These are phyloP conservation scores for Lipomyces orientalis DNA, from an alignment of 805 yeast species.

Conservation along the genomic window DNA sequence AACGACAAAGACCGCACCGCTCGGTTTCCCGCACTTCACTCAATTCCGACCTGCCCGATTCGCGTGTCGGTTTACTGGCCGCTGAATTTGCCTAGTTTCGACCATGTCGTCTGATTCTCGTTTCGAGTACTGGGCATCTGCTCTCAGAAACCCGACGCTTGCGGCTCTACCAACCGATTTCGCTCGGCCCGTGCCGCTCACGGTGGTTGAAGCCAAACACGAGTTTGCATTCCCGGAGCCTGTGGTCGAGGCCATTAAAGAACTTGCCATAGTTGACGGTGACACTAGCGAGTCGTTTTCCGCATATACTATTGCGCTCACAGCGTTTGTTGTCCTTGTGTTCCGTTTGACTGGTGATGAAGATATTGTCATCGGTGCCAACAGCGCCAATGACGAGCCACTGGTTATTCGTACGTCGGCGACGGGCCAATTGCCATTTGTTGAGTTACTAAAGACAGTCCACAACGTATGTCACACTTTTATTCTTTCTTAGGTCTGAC, in stretches of 20 bases:
- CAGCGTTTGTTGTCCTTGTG: constrained; percentile 72
- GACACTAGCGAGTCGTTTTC: constrained; percentile 28
- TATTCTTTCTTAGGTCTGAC: constrained; percentile 38
- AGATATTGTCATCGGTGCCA: constrained; percentile 85
- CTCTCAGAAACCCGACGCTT: constrained; percentile 78
- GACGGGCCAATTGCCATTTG: constrained; percentile 50
- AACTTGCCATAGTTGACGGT: constrained; percentile 35
- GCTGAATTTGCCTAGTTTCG: neutral
- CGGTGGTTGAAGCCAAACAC: constrained; percentile 66
- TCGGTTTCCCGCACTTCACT: neutral
- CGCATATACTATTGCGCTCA: constrained; percentile 54
- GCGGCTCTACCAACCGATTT: constrained; percentile 89
- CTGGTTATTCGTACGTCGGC: constrained; percentile 69
- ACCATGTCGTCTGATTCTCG: constrained; percentile 15
- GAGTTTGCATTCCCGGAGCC: constrained; percentile 44
- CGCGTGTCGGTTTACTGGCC: neutral
- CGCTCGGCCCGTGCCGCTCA: constrained; percentile 73
- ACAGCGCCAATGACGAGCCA: constrained; percentile 53
- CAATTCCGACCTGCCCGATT: neutral
- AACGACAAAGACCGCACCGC: too few species aligned
- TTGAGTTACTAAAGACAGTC: constrained; percentile 57
- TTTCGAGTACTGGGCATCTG: constrained; percentile 59
- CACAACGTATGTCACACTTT: constrained; percentile 41
- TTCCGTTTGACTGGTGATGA: constrained; percentile 92
- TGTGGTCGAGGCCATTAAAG: constrained; percentile 34